These are phyloP conservation scores for Euphrasia arctica DNA, from an alignment of 305 asterid genomes.

Conservation along the genomic window DNA sequence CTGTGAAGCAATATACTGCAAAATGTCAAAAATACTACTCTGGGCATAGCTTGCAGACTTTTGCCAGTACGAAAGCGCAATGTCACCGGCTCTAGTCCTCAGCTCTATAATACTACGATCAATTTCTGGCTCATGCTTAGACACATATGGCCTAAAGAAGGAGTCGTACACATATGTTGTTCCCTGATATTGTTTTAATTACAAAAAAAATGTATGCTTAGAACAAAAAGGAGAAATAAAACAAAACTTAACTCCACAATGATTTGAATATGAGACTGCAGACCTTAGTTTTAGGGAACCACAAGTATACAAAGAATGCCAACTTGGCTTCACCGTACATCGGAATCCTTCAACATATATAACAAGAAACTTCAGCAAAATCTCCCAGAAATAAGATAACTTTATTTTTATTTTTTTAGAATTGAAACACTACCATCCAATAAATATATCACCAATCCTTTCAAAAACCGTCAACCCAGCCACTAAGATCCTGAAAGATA, in stretches of 20 bases:
- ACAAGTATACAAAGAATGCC: constrained; percentile 87
- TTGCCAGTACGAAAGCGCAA: constrained; percentile 59
- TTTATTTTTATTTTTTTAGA: neutral
- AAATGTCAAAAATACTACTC: constrained; percentile 62
- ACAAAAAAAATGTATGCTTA: constrained; percentile 22
- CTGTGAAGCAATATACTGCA: constrained; percentile 73
- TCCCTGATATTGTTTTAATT: constrained; percentile 56
- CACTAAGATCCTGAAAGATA: constrained; percentile 66
- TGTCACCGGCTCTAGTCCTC: constrained; percentile 76
- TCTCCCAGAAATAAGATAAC: neutral
- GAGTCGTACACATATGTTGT: constrained; percentile 83
- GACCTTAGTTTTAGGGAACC: constrained; percentile 98
- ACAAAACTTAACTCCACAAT: constrained; percentile 7
- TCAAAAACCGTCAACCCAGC: constrained; percentile 78
- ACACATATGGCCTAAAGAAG: constrained; percentile 71
- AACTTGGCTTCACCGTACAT: constrained; percentile 96
- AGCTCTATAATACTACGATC: constrained; percentile 78
- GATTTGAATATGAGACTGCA: constrained; percentile 22
- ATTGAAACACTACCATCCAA: constrained; percentile 66
- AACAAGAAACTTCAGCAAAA: constrained; percentile 22
- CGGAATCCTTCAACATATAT: constrained; percentile 67
- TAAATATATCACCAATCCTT: constrained; percentile 69
- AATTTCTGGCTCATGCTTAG: constrained; percentile 85
- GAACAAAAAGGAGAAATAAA: constrained; percentile 4
- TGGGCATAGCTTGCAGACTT: constrained; percentile 61